Evolutionary conservation across 148 eudicot genomes (phyloP), one percentile per base, ranked within the genome.

Genomic region (Bassia scoparia): DNA sequence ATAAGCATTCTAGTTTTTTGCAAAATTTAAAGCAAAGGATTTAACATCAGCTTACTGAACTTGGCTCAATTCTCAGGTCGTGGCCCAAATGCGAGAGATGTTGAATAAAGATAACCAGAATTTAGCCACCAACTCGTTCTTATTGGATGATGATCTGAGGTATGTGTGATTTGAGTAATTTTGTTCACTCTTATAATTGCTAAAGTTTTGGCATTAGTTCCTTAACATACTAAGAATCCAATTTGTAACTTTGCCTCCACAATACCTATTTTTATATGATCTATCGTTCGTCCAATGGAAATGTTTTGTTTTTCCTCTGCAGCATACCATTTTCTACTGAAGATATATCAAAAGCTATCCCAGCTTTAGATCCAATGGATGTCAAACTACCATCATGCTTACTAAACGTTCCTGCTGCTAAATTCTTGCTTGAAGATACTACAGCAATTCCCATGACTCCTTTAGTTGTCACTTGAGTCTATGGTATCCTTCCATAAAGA

Each of bases 111-210:
- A 95, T 72, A 84, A 87, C 58, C 94, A 92, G 74, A 95, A 88
- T 82, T 70, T 88, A 49, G 86, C 96, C 26, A 89, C 99, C 61
- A 95, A 95, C 78, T 95, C 99, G 17, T 95, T 95, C 80, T 80
- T 95, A 81, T 74, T 95, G 84, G 99, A 95, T 76, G 99, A 95
- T 83, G 99, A 95, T 84, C 82, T 95, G 55, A 95, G 97, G 99
- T 88, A 84, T n/a, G 4, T 33, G 10, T 33, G 38, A 11, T 33
- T 59, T 20, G 21, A 21, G 68, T 49, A 64, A 11, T 35, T 64
- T n/a, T 21, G 6, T 18, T 62, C 67, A n/a, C 29, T 64, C 49
- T 64, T 5, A 38, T 37, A 48, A 0, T 35, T 34, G 44, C 33
- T 35, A 33, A 8, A 62, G 49, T 64, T 38, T 29, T 37, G 29